Evolutionary conservation across 1,284 basidiomycete genomes (phyloP).

Genomic region (Marasmius oreades): DNA sequence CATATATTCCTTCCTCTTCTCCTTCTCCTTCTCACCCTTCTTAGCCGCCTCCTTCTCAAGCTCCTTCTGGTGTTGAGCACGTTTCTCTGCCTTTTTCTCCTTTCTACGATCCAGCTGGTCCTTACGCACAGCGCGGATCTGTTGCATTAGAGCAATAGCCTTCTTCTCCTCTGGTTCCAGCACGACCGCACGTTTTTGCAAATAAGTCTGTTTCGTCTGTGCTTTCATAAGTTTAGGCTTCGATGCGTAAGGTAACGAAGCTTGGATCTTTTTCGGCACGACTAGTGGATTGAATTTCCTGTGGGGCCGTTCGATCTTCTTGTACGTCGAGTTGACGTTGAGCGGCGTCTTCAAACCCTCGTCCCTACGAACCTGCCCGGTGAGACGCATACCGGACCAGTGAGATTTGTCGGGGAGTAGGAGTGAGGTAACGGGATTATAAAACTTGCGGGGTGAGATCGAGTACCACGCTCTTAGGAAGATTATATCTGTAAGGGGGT

Average conservation of each 20-base stretch:
- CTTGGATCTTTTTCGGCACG: slow-evolving; percentile 87
- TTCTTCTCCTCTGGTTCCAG: slow-evolving; percentile 94
- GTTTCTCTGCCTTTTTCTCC: slow-evolving; percentile 81
- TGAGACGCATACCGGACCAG: slow-evolving; percentile 95
- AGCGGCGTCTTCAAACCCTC: slow-evolving; percentile 82
- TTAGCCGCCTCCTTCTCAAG: slow-evolving; percentile 65
- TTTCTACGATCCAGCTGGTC: slow-evolving; percentile 77
- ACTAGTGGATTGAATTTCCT: slow-evolving; percentile 92
- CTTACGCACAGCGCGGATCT: slow-evolving; percentile 90
- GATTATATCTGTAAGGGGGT: slow-evolving; percentile 73
- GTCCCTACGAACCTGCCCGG: slow-evolving; percentile 87
- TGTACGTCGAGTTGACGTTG: slow-evolving; percentile 87
- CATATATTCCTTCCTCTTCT: slow-evolving; percentile 80
- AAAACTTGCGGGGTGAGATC: slow-evolving; percentile 92
- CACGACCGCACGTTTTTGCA: slow-evolving; percentile 92
- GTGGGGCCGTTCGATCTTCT: slow-evolving; percentile 72
- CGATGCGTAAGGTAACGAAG: slow-evolving; percentile 85
- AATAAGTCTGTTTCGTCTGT: slow-evolving; percentile 75
- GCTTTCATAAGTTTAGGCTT: slow-evolving; percentile 86
- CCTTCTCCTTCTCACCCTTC: slow-evolving; percentile 72
- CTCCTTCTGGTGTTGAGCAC: slow-evolving; percentile 62
- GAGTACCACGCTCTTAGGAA: slow-evolving; percentile 98
- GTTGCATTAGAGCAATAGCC: slow-evolving; percentile 90
- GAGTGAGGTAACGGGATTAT: slow-evolving; percentile 94
- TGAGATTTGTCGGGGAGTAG: slow-evolving; percentile 74